Evolutionary conservation across 129 eudicot genomes (phyloP).

Genomic region (Lactuca sativa): DNA sequence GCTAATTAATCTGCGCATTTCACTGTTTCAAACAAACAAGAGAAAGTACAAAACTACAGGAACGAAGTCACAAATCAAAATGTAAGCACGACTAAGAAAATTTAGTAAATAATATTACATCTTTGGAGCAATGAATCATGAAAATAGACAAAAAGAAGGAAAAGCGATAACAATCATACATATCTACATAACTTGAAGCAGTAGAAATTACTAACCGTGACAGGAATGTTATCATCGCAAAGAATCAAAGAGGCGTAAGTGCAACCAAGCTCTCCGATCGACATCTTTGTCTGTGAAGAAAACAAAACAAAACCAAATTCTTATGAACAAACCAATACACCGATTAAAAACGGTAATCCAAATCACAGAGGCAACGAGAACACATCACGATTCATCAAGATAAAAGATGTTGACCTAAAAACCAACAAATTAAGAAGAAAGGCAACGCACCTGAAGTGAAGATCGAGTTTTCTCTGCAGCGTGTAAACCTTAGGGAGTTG

Average conservation of each 20-base stretch:
- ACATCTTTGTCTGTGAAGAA: conserved; percentile 30
- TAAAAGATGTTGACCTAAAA: background rate
- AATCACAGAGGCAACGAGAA: background rate
- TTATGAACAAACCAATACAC: background rate
- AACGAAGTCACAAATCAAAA: no score
- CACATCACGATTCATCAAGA: background rate
- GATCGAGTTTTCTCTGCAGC: background rate
- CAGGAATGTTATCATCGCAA: conserved; percentile 38
- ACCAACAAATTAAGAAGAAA: no score
- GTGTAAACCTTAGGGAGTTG: background rate
- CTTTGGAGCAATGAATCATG: background rate
- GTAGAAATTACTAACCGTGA: conserved; percentile 25
- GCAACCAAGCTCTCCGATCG: conserved; percentile 42
- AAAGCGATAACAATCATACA: background rate
- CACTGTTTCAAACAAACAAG: background rate
- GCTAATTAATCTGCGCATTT: background rate
- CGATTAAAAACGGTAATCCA: background rate
- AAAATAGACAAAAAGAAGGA: background rate
- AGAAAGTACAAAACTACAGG: background rate
- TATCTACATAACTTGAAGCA: background rate
- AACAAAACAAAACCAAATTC: background rate
- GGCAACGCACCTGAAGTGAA: conserved; percentile 15
- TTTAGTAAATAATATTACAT: no score
- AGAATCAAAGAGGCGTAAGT: conserved; percentile 42
- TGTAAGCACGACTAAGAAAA: no score